Conservation (phyloP, 1,284 basidiomycete species). For the Moesziomyces sp. region DNA sequence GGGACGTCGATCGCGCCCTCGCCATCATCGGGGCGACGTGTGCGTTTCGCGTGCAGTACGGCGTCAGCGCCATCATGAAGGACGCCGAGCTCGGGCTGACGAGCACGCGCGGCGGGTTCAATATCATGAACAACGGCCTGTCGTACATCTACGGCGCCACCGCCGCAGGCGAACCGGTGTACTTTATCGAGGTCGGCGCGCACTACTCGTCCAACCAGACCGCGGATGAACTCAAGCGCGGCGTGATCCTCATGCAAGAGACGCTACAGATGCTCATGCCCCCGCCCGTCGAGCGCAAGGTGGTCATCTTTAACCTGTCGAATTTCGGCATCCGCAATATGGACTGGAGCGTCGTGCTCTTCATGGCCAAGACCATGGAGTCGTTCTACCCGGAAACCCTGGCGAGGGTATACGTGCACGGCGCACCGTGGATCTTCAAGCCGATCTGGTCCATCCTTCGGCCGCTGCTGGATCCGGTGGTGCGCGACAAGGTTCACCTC, state of each 20-base stretch:
- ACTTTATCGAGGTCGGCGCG: constrained; percentile 60
- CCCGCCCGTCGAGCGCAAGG: constrained; percentile 59
- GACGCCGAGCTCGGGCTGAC: constrained; percentile 50
- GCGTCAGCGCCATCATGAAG: constrained; percentile 50
- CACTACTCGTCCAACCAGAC: constrained; percentile 63
- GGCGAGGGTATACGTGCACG: constrained; percentile 60
- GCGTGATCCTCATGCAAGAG: constrained; percentile 58
- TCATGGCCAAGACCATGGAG: constrained; percentile 65
- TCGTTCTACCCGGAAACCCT: constrained; percentile 60
- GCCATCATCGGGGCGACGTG: constrained; percentile 59
- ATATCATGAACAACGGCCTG: constrained; percentile 60
- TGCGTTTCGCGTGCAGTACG: constrained; percentile 47
- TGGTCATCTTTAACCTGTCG: constrained; percentile 65
- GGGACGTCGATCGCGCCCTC: constrained; percentile 58
- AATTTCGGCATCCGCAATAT: constrained; percentile 64
- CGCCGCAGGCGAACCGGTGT: constrained; percentile 55
- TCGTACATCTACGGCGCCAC: constrained; percentile 57
- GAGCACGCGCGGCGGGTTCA: constrained; percentile 55
- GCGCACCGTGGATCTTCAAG: constrained; percentile 64
- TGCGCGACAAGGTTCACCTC: constrained; percentile 61
- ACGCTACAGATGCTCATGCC: constrained; percentile 55
- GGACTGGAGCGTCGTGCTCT: constrained; percentile 63
- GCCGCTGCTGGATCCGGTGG: constrained; percentile 61
- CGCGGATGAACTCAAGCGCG: constrained; percentile 58
- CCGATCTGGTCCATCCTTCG: constrained; percentile 62